Evolutionary conservation across 305 asterid species (phyloP), one percentile per base, ranked within the genome.

Genomic region (Petunia hybrid): DNA sequence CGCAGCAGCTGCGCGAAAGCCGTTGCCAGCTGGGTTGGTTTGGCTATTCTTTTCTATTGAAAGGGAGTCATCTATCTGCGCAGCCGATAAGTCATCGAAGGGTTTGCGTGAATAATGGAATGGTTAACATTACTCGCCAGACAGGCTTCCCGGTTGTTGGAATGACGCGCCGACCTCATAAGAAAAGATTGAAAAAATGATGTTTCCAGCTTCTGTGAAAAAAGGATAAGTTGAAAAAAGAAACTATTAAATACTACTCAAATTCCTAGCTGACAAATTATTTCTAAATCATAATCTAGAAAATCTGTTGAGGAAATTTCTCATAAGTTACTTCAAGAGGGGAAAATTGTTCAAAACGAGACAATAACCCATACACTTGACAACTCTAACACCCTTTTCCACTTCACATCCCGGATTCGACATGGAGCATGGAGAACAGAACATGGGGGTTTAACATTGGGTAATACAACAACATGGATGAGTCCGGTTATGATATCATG

Each of bases 41-140:
- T 76, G 80, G 80, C 69, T 76, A 57, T 76, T 76, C 57, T 57
- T 76, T 76, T 57, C 57, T 76, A 76, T 57, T 76, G 80, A 76
- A 76, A 76, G 40, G 3, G 67, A 76, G 67, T 76, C 48, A 57
- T 35, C 48, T 76, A 68, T 76, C 80, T 57, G 59, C 45, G 31
- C 31, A 41, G 77, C 56, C 77, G 56, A 69, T 74, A 74, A 74
- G 63, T 53, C 79, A 75, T 75, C 48, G 46, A 53, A 35, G 46
- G 40, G 79, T 75, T 51, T 75, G 64, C 55, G 79, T 75, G 65
- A 75, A 77, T 77, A 40, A 77, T 60, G 53, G 36, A 76, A 55
- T 76, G 68, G 45, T 76, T 2, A 76, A 1, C 55, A 56, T 57
- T 36, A 53, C 31, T 56, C 80, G 31, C 31, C 31, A 22, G 31